phyloP scores from a whole-genome alignment of 768 basidiomycete genomes.

The Xanthoconium stramineum region DNA sequence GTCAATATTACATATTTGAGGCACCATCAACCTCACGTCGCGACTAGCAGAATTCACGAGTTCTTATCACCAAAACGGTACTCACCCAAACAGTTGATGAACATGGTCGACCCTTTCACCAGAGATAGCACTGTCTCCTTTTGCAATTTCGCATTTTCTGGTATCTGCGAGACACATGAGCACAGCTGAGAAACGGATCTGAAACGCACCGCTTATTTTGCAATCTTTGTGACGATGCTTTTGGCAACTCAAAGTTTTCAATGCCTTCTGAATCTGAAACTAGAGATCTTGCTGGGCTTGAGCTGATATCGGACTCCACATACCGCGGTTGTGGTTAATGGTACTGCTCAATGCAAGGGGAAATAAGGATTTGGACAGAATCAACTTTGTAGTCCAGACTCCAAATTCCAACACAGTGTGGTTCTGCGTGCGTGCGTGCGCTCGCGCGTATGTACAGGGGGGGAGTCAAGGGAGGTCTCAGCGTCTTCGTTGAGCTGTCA shows the following conservation, averaged over 20 bases:
- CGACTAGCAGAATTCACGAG: slow-evolving; percentile 32
- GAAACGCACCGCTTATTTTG: slow-evolving; percentile 72
- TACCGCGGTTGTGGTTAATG: slow-evolving; percentile 8
- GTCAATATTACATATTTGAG: slow-evolving; percentile 5
- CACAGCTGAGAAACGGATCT: neutral
- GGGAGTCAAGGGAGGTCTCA: too few species aligned
- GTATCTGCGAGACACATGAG: slow-evolving; percentile 51
- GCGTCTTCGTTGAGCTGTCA: too few species aligned
- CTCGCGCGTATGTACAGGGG: too few species aligned
- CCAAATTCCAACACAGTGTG: too few species aligned
- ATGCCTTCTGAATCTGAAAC: slow-evolving; percentile 85
- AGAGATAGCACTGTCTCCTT: slow-evolving; percentile 87
- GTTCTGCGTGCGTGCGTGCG: too few species aligned
- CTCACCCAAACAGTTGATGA: slow-evolving; percentile 90
- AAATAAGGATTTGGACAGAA: too few species aligned
- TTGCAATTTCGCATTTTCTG: slow-evolving; percentile 81
- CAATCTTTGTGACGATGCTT: slow-evolving; percentile 77
- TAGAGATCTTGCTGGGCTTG: slow-evolving; percentile 76
- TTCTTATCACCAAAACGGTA: neutral
- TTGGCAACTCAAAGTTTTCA: slow-evolving; percentile 86
- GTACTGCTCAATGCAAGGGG: too few species aligned
- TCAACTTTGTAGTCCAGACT: too few species aligned
- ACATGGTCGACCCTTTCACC: slow-evolving; percentile 87
- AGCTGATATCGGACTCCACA: slow-evolving; percentile 54
- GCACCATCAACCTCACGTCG: slow-evolving; percentile 38